Conservation (phyloP, 1,139 yeast genomes). For the Saccharomyces pastorianus region DNA sequence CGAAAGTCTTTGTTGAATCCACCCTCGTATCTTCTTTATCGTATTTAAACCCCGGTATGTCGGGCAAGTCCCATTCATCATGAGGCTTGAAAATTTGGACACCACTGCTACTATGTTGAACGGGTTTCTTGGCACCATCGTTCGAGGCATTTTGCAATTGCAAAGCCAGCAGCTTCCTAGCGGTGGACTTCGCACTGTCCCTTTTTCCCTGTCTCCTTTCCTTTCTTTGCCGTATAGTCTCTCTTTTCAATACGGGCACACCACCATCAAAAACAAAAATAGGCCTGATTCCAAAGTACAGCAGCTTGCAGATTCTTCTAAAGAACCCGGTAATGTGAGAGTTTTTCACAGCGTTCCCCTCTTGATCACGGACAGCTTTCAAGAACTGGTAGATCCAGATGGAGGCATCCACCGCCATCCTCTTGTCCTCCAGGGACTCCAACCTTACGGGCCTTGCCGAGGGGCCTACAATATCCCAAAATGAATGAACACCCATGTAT, state of each 20-base stretch:
- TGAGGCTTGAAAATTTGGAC: constrained; percentile 34
- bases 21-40: constrained; percentile 56
- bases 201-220: constrained; percentile 68
- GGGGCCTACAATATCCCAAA: constrained; percentile 90
- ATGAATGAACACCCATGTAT: constrained; percentile 82
- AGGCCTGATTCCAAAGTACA: constrained; percentile 84
- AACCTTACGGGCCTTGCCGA: constrained; percentile 84
- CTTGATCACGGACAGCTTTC: constrained; percentile 84
- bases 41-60: constrained; percentile 42
- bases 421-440: constrained; percentile 67
- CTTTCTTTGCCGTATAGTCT: constrained; percentile 62
- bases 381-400: constrained; percentile 97
- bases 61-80: constrained; percentile 86
- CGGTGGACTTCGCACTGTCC: constrained; percentile 65
- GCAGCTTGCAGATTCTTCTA: constrained; percentile 80
- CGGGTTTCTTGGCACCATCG: constrained; percentile 11
- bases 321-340: constrained; percentile 93
- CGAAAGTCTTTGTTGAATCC: constrained; percentile 64
- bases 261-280: constrained; percentile 98
- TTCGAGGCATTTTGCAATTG: constrained; percentile 54
- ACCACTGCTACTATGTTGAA: constrained; percentile 3
- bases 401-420: constrained; percentile 93
- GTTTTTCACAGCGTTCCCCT: constrained; percentile 68
- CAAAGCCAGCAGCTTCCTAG: constrained; percentile 69
- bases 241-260: constrained; percentile 76